phyloP scores from a whole-genome alignment of 768 basidiomycete genomes.

The Lactarius trivialis region DNA sequence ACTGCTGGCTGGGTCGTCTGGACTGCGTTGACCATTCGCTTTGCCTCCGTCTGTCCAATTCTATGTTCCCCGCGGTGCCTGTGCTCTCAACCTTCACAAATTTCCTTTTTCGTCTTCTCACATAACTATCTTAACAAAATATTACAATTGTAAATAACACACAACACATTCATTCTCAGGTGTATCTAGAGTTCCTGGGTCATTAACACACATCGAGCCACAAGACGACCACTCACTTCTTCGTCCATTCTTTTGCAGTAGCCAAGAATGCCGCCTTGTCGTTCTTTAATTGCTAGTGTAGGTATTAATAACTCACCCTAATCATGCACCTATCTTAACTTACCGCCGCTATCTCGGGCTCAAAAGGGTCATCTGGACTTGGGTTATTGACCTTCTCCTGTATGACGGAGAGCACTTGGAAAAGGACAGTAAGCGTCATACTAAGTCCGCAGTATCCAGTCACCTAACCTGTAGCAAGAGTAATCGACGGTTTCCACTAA shows the following conservation, averaged over 20 bases:
- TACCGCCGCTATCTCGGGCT: conserved; percentile 81
- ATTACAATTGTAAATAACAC: not conserved
- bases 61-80: not conserved
- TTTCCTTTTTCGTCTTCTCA: not conserved
- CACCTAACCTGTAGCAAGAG: conserved; percentile 56
- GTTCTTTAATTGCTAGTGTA: conserved; percentile 59
- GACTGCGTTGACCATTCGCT: not conserved
- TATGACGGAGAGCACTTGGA: conserved; percentile 62
- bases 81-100: not conserved
- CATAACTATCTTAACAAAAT: no score
- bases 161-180: not conserved
- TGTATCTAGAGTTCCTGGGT: conserved; percentile 20
- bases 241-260: conserved; percentile 79
- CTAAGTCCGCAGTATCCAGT: not conserved
- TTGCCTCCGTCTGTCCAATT: not conserved
- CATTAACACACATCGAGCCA: not conserved
- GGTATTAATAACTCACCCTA: not conserved
- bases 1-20: not conserved
- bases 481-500: conserved; percentile 83
- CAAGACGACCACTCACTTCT: conserved; percentile 48
- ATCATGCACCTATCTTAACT: conserved; percentile 24
- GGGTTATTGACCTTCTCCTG: conserved; percentile 87
- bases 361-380: conserved; percentile 82
- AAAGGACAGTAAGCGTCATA: not conserved
- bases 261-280: conserved; percentile 67